phyloP scores from a whole-genome alignment of 2,329 filamentous ascomycete genomes.

The Stagonosporopsis chrysanthemi region DNA sequence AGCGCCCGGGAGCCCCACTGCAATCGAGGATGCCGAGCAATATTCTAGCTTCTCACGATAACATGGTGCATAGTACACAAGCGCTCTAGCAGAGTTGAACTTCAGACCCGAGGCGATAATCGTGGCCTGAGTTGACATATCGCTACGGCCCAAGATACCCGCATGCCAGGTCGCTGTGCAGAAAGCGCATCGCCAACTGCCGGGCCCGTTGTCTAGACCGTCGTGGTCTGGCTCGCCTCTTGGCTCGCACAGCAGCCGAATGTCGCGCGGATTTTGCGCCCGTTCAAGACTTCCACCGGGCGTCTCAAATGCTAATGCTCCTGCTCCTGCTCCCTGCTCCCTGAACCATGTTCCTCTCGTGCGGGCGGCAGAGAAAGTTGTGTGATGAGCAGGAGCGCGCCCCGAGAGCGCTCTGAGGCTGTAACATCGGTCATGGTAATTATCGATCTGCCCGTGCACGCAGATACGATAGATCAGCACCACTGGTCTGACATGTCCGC shows the following conservation, averaged over 20 bases:
- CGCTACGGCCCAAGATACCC: conserved; percentile 5
- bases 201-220: conserved; percentile 17
- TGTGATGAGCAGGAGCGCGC: conserved; percentile 26
- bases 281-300: conserved; percentile 18
- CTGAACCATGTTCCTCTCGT: conserved; percentile 12
- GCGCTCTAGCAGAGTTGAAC: conserved; percentile 14
- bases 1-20: conserved; percentile 39
- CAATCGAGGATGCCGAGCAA: conserved; percentile 20
- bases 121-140: conserved; percentile 1
- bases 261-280: conserved; percentile 27
- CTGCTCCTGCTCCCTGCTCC: neutral
- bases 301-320: conserved; percentile 23
- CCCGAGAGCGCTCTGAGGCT: conserved; percentile 11
- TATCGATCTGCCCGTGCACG: conserved; percentile 32
- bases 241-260: conserved; percentile 25
- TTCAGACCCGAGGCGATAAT: conserved; percentile 1
- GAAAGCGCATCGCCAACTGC: conserved; percentile 10
- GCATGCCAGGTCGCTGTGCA: conserved; percentile 7
- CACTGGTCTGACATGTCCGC: conserved; percentile 20
- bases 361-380: conserved; percentile 22
- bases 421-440: conserved; percentile 21
- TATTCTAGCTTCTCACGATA: conserved; percentile 29
- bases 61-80: conserved; percentile 7
- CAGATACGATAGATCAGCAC: conserved; percentile 20
- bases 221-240: conserved; percentile 16